Evolutionary conservation across 352 stramenopile species (phyloP), one percentile per base, ranked within the genome.

Genomic region (Pythium sukuiense): DNA sequence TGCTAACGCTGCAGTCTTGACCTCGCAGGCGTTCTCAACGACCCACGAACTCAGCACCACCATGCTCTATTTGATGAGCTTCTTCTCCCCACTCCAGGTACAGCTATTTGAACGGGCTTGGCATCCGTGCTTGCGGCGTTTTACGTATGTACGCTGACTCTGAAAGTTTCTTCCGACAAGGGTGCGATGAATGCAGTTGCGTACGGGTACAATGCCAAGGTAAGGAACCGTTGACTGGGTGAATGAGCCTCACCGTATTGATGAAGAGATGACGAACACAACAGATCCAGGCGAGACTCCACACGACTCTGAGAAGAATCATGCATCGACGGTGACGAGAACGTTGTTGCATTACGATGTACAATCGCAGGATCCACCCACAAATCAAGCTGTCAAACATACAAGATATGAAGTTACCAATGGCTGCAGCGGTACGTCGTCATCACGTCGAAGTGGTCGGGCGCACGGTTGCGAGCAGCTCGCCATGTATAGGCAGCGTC

Each of bases 71-170:
- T 70, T 88, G 30, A 83, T 83, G 54, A 83, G 80, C 53, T 81
- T 89, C 52, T 90, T 90, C 63, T 80, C 69, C 1, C 85, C 83
- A n/a, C 71, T 92, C 3, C 85, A 93, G 74, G 84, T 90, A 67
- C 43, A n/a, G 1, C 20, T 24, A 24, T 24, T 24, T 24, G 20
- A 24, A 24, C 20, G 20, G 20, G 20, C 20, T 24, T 24, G 20
- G 20, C 20, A 24, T 24, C 20, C 20, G 20, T 24, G 20, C 20
- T 18, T 26, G 39, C 39, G 50, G 16, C 37, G 54, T 24, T 24
- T 24, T 24, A 24, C 0, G 20, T 24, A 24, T 24, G 20, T 24
- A 24, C 20, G 20, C 20, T 24, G 20, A 24, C 20, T 24, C 20
- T 24, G 20, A 24, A 24, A 24, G 18, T 54, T 32, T 16, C 35